These are phyloP conservation scores for Neofusicoccum sp. DNA, from an alignment of 2,329 filamentous ascomycete species.

Conservation along the genomic window DNA sequence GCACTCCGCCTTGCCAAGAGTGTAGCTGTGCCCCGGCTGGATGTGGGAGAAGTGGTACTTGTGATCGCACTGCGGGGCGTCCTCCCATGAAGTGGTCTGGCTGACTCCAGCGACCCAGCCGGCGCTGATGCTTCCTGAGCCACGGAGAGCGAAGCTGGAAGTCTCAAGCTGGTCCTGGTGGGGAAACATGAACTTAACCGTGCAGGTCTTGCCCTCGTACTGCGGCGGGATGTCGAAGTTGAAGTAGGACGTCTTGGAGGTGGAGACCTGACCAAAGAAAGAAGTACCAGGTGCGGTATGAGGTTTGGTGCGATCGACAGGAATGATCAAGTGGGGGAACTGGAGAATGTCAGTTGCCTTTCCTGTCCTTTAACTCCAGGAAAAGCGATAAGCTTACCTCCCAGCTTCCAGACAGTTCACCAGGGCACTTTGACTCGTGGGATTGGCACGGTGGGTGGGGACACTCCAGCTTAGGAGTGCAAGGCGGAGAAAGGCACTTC, in stretches of 20 bases:
- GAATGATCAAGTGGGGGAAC: conserved; percentile 42
- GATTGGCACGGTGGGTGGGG: too few relatives aligned
- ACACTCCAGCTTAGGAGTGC: neutral
- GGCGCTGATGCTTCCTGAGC: conserved; percentile 42
- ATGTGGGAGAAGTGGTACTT: conserved; percentile 26
- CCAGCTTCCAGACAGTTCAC: neutral
- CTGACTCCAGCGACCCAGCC: conserved; percentile 29
- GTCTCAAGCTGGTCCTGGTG: conserved; percentile 36
- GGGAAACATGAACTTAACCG: conserved; percentile 52
- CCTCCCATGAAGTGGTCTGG: conserved; percentile 22
- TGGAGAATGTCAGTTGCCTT: conserved; percentile 19
- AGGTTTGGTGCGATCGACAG: conserved; percentile 40
- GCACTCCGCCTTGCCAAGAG: conserved; percentile 30
- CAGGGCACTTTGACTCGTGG: neutral
- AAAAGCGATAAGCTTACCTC: neutral
- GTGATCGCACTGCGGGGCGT: conserved; percentile 4
- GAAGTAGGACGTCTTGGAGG: conserved; percentile 45
- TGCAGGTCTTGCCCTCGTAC: conserved; percentile 48
- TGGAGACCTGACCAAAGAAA: conserved; percentile 45
- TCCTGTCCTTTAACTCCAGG: neutral
- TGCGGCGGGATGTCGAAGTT: conserved; percentile 49
- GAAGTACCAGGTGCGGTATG: conserved; percentile 43
- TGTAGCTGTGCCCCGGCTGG: conserved; percentile 28
- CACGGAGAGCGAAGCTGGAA: conserved; percentile 39
- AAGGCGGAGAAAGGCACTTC: neutral